Percentiles rank a stretch among this genome's conserved stretches.
These are phyloP conservation scores for Jatropha podagrica DNA, from an alignment of 441 rosid genomes.

Conservation along the genomic window DNA sequence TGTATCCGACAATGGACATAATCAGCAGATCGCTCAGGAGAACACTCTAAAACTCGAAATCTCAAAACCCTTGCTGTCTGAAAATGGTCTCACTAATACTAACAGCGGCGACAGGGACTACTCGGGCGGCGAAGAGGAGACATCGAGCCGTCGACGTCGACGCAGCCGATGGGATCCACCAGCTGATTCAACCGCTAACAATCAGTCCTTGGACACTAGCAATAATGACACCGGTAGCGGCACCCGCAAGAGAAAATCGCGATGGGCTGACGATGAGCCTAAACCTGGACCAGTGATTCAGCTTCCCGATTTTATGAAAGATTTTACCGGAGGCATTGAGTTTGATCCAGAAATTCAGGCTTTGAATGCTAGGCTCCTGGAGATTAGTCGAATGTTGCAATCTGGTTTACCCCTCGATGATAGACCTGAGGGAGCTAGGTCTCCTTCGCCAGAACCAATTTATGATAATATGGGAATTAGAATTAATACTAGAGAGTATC, in stretches of 20 bases:
- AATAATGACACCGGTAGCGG: slow-evolving; percentile 52
- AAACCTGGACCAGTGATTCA: slow-evolving; percentile 74
- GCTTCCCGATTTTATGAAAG: slow-evolving; percentile 94
- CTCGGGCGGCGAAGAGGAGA: slow-evolving; percentile 92
- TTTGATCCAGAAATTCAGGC: slow-evolving; percentile 88
- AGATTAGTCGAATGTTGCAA: slow-evolving; percentile 78
- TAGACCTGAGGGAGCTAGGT: slow-evolving; percentile 87
- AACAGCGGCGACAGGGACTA: slow-evolving; percentile 66
- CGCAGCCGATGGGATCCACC: slow-evolving; percentile 93
- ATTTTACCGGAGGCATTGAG: slow-evolving; percentile 86
- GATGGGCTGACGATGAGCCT: slow-evolving; percentile 96
- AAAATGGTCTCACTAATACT: slow-evolving; percentile 60
- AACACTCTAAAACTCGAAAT: slow-evolving; percentile 25
- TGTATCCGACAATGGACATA: slow-evolving; percentile 23
- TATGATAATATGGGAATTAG: slow-evolving; percentile 93
- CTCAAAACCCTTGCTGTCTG: slow-evolving; percentile 46
- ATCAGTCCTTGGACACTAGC: slow-evolving; percentile 23
- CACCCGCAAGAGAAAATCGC: slow-evolving; percentile 70
- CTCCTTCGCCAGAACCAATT: slow-evolving; percentile 94
- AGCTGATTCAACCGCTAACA: slow-evolving; percentile 37
- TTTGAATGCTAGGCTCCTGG: slow-evolving; percentile 77
- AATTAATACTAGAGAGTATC: slow-evolving; percentile 79
- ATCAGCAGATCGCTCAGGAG: slow-evolving; percentile 2
- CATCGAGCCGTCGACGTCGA: slow-evolving; percentile 64
- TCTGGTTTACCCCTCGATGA: slow-evolving; percentile 82